Base-by-base conservation (phyloP, 305 asterid genomes). In the Fraxinus velutina region DNA sequence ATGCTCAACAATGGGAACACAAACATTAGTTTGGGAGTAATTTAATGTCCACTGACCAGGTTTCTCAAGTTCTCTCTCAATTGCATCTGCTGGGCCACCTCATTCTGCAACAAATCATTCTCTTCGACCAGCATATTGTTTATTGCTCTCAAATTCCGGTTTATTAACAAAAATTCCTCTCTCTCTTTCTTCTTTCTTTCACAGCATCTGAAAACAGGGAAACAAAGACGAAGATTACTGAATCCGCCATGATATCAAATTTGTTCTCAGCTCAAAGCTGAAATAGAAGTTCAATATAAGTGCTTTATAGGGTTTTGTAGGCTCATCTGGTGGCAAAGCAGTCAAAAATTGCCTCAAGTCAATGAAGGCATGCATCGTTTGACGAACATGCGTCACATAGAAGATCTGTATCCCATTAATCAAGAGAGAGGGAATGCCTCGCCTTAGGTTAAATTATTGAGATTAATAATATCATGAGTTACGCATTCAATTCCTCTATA, bases 71-170 rank as follows among this genome's bases (percentile, higher is more conserved):
- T 75, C 17, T 57, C 79, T 6, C 55, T 84, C 12, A 32, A 64
- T 8, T 73, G 73, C 39, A 80, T 70, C 71, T 71, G 10, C 52
- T 78, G 75, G 8, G n/a, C 29, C 21, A 83, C 75, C 52, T 37
- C 76, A 42, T 55, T 78, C 82, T 71, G 52, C 32, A 83, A 52
- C 17, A 22, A 33, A 19, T 52, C 55, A 62, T 83, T 78, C 76
- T 78, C 85, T n/a, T 78, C 79, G 47, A 44, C 62, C 79, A 83
- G 70, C 33, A 83, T 27, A 24, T 72, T 82, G 64, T 82, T 83
- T 72, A 79, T 76, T 32, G 66, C 76, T 2, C 32, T 47, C 36
- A 84, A 62, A 72, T 68, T 79, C 86, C 78, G 66, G 62, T 36
- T 75, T 9, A 70, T 24, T 32, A 68, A 33, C 13, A 79, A 44